Evolutionary conservation across 345 rosid species (phyloP).

Genomic region (Populus davidiana): DNA sequence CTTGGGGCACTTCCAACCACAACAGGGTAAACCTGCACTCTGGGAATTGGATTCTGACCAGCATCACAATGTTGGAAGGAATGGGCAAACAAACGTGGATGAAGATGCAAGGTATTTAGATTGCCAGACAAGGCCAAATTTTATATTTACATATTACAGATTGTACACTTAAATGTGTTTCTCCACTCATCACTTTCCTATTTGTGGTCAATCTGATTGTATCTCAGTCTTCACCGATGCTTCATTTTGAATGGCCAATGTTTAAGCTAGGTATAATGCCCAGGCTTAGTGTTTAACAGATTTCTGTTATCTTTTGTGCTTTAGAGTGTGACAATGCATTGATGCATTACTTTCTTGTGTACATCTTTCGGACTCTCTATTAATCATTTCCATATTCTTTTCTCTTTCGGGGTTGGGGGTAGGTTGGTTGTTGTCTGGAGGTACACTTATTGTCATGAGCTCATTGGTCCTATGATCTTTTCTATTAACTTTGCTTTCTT

Average conservation of each 20-base stretch:
- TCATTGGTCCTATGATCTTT: not conserved
- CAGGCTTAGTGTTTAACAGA: constrained; percentile 6
- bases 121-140: constrained; percentile 15
- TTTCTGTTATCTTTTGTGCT: not conserved
- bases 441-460: not conserved
- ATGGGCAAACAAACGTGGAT: constrained; percentile 51
- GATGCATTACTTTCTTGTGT: constrained; percentile 5
- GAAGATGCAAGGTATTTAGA: constrained; percentile 63
- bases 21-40: constrained; percentile 59
- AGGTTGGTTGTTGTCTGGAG: not conserved
- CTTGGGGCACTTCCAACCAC: constrained; percentile 86
- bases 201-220: not conserved
- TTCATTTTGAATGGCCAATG: constrained; percentile 7
- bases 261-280: constrained; percentile 8
- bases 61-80: constrained; percentile 44
- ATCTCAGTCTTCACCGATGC: constrained; percentile 7
- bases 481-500: not conserved
- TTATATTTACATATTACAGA: not conserved
- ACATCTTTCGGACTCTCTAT: not conserved
- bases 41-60: constrained; percentile 80
- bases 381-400: not conserved
- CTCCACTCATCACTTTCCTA: not conserved
- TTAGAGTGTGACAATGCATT: not conserved
- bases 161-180: not conserved
- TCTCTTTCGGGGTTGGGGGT: not conserved